Evolutionary conservation across 176 grass and related monocot species (phyloP).

Genomic region (Rhynchospora pubera): DNA sequence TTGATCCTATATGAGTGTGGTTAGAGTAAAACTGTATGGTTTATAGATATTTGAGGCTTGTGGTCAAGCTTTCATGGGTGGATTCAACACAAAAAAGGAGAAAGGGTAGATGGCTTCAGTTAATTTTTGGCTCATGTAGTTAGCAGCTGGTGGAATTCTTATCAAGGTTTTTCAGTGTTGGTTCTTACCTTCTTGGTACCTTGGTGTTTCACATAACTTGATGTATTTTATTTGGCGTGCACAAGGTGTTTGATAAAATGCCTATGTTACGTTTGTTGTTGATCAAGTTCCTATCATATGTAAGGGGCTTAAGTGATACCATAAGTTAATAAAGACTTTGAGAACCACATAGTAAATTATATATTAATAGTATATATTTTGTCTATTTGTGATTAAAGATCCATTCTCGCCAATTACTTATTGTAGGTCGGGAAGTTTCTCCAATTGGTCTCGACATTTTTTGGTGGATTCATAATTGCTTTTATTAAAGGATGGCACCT

Average conservation of each 20-base stretch:
- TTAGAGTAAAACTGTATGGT: neutral
- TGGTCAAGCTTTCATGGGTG: neutral
- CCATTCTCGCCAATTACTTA: neutral
- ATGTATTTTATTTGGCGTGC: neutral
- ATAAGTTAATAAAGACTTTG: neutral
- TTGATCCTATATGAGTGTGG: neutral
- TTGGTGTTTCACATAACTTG: neutral
- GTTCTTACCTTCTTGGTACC: neutral
- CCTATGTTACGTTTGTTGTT: neutral
- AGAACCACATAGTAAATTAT: neutral
- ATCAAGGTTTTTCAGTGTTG: neutral
- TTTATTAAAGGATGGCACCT: conserved; percentile 60
- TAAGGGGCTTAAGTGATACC: neutral
- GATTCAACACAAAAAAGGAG: neutral
- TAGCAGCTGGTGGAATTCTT: neutral
- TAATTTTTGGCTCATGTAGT: neutral
- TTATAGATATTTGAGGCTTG: neutral
- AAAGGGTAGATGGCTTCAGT: neutral
- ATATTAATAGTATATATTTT: neutral
- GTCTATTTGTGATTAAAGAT: neutral
- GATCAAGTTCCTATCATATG: neutral
- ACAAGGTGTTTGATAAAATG: neutral
- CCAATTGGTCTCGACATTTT: conserved; percentile 47
- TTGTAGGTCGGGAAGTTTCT: conserved; percentile 56
- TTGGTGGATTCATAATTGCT: conserved; percentile 48